Evolutionary conservation across 192 early-diverging fungal genomes (phyloP).

Genomic region (Backusella morwellensis): DNA sequence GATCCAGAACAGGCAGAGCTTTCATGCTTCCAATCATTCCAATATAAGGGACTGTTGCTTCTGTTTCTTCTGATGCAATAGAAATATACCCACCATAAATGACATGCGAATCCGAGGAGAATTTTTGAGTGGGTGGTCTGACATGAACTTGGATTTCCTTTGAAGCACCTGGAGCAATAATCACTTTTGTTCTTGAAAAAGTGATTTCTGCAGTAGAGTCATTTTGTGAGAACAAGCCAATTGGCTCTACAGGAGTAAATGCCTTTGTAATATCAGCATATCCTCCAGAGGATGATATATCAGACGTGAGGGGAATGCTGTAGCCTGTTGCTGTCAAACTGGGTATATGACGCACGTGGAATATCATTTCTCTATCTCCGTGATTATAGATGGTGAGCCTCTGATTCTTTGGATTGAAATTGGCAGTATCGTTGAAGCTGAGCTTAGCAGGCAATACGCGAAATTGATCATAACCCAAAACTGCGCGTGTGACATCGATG

Average conservation of each 20-base stretch:
- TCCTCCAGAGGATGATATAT: not conserved
- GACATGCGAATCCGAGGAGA: slow-evolving; percentile 14
- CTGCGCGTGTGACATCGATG: slow-evolving; percentile 38
- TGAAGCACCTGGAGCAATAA: not conserved
- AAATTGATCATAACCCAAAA: slow-evolving; percentile 21
- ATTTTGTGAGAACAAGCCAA: not conserved
- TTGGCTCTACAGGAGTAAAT: slow-evolving; percentile 10
- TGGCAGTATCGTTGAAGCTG: slow-evolving; percentile 43
- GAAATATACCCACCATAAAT: slow-evolving; percentile 45
- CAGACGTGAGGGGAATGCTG: not conserved
- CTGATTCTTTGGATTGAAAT: slow-evolving; percentile 24
- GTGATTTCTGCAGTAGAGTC: not conserved
- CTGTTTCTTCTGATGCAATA: slow-evolving; percentile 6
- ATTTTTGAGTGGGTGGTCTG: slow-evolving; percentile 22
- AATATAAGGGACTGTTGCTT: slow-evolving; percentile 38
- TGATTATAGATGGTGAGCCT: slow-evolving; percentile 41
- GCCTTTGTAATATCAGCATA: not conserved
- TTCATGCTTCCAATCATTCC: slow-evolving; percentile 42
- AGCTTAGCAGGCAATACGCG: slow-evolving; percentile 41
- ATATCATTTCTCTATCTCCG: slow-evolving; percentile 18
- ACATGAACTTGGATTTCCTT: not conserved
- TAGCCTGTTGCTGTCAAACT: slow-evolving; percentile 38
- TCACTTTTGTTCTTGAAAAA: not conserved
- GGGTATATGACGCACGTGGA: slow-evolving; percentile 30
- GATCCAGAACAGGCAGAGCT: slow-evolving; percentile 38